Evolutionary conservation across 768 basidiomycete genomes (phyloP), one percentile per base, ranked within the genome.

Genomic region (Boletus rubroflammeus): DNA sequence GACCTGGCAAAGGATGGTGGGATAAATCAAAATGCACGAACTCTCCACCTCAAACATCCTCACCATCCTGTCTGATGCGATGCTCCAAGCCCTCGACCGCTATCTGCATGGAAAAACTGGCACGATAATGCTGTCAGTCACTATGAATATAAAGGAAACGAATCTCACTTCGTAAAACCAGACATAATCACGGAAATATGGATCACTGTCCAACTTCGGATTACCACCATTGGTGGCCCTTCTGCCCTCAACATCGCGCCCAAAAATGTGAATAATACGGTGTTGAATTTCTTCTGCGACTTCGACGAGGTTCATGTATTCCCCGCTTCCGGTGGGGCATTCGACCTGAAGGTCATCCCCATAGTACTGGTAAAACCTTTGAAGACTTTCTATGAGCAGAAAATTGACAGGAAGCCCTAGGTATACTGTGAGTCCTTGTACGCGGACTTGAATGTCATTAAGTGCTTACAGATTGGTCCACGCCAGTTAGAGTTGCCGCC

Each of bases 231-330:
- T 98, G 17, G 88, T 89, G 0, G 97, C 94, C 38, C 97, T 79
- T 56, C 82, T 80, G 10, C 95, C 94, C 55, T 91, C 81, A 57
- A 82, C 70, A 67, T 99, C 96, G 26, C 94, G 84, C n/a, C 91
- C 86, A 65, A 99, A 99, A 63, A 99, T 93, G 70, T 98, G 94
- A 52, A 98, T 99, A 57, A 98, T 85, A n/a, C 97, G 87, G 67
- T 98, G 96, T 71, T 98, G 97, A 52, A 99, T 94, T 71, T 99
- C 97, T 65, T 98, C 96, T 6, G 97, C 93, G 19, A 96, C 93
- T 54, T 83, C 81, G 10, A 88, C 91, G 8, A 99, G 83, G 67
- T 93, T 91, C 94, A 98, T 98, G 72, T 87, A 93, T 61, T 97
- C 95, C n/a, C 97, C 97, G 58, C 88, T 90, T 26, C 94, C 93